Percentiles rank a stretch among this genome's conserved stretches.
phyloP scores from a whole-genome alignment of 768 basidiomycete genomes.

The Russula brevipes region DNA sequence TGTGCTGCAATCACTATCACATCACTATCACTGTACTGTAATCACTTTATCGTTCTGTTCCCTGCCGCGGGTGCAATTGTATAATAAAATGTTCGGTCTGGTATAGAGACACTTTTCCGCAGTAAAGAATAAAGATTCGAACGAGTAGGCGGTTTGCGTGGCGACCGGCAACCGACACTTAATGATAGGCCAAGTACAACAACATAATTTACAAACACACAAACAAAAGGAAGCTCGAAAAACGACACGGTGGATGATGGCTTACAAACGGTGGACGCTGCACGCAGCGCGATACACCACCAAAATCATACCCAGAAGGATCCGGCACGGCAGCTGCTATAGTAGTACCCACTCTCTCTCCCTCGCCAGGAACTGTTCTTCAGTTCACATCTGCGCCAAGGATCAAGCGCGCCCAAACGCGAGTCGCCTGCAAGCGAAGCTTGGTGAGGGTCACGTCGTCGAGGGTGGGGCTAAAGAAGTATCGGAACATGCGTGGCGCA shows the following conservation, averaged over 20 bases:
- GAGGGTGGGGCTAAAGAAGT: background rate
- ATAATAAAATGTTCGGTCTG: no score
- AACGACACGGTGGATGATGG: background rate
- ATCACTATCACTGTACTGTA: no score
- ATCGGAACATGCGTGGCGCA: background rate
- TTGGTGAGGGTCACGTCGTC: background rate
- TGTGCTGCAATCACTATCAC: no score
- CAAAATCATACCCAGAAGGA: background rate
- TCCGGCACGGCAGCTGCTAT: background rate
- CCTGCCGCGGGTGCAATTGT: no score
- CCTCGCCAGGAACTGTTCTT: background rate
- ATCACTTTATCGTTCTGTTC: no score
- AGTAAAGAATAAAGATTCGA: no score
- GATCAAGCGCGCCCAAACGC: background rate
- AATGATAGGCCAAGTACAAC: background rate
- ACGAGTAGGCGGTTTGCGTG: no score
- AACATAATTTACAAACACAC: background rate
- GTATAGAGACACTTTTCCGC: no score
- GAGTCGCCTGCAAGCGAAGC: background rate
- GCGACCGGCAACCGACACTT: background rate
- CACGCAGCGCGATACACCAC: background rate
- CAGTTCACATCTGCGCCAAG: constrained; percentile 1
- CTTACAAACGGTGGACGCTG: background rate
- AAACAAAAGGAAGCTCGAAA: background rate
- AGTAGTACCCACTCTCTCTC: no score